Evolutionary conservation across 805 yeast species (phyloP).

Genomic region (Metschnikowia noctiluminum): DNA sequence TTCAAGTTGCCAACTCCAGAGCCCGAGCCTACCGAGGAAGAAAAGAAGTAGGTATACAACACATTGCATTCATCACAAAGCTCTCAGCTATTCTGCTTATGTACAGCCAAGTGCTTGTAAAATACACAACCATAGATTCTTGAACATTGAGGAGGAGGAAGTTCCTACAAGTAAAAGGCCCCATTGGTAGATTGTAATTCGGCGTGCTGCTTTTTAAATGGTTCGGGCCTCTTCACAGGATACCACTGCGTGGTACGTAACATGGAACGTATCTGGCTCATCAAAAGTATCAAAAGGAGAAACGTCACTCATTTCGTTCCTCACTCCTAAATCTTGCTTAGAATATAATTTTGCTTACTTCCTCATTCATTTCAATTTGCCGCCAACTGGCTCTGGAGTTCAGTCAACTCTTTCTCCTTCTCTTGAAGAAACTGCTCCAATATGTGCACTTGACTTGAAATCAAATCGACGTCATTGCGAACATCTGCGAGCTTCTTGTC

Average conservation of each 20-base stretch:
- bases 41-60: constrained; percentile 22
- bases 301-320: no score
- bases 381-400: constrained; percentile 12
- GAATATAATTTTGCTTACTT: not conserved
- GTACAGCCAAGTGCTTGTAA: constrained; percentile 6
- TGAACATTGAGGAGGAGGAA: no score
- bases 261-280: no score
- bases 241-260: no score
- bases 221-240: no score
- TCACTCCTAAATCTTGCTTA: not conserved
- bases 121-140: constrained; percentile 1
- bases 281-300: no score
- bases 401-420: constrained; percentile 57
- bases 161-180: no score
- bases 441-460: constrained; percentile 72
- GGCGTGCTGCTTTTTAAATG: no score
- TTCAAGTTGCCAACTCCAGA: constrained; percentile 81
- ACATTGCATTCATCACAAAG: constrained; percentile 1
- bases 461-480: constrained; percentile 58
- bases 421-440: constrained; percentile 64
- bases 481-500: constrained; percentile 48
- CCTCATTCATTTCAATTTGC: not conserved
- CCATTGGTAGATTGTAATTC: no score
- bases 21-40: constrained; percentile 57
- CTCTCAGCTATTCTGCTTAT: not conserved